Base-by-base conservation (phyloP, 164 flowering plant species). In the Warburgia ugandensis region DNA sequence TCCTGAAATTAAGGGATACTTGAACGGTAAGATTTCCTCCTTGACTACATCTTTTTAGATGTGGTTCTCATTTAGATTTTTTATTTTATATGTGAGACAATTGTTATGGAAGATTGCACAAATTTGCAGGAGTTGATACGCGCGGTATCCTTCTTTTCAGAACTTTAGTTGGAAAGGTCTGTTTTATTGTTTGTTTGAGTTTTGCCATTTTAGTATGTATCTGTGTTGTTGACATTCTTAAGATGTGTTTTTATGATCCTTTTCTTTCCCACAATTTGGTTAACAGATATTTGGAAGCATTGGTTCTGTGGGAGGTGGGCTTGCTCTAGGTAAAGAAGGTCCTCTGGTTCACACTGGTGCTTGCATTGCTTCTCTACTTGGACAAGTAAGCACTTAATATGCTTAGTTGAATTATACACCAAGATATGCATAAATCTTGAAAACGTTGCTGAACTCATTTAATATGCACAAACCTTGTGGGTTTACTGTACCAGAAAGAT, bases 281-380 rank as follows among this genome's bases (percentile, higher is more conserved):
- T 37, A 50, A 14, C 52, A 92, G 99, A 86, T 92, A 68, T 80
- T 88, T 72, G 99, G 99, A 55, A 88, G 95, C 77, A 88, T 92
- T 75, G 99, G 99, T 51, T 92, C 99, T 20, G 99, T 92, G 42
- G 99, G 96, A 52, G 96, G 99, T 56, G 99, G 99, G 23, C 76
- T 92, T 55, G 99, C 99, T 39, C 67, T 92, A 36, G 99, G 99
- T 23, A 92, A 88, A 72, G 99, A 92, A 80, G 99, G 99, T 28
- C 99, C 99, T 56, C 99, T 92, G 62, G 99, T 92, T 43, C 99
- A 92, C 52, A 88, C 78, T 52, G 99, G 99, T 73, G 99, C 99
- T 58, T 92, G 99, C 71, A 92, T 92, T 70, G 99, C 99, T 57
- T 92, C 99, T 36, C 74, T 92, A 73, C 83, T 92, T 58, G 99